Evolutionary conservation across 495 filamentous ascomycete genomes (phyloP).

Genomic region (Penicillium coffeae): DNA sequence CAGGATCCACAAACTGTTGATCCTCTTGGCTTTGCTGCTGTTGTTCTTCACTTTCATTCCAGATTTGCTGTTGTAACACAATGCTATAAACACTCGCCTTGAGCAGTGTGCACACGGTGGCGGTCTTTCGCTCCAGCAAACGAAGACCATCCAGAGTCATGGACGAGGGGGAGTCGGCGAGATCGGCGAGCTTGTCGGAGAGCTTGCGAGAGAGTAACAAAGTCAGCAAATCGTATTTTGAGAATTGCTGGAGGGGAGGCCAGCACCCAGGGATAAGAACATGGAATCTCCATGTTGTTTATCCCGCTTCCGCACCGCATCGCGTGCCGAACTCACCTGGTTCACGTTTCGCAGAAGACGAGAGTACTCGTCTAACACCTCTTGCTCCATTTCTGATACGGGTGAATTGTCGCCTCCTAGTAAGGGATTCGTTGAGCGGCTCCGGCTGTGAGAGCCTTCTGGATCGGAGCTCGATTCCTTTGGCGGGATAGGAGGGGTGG

Average conservation of each 20-base stretch:
- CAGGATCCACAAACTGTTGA: constrained; percentile 22
- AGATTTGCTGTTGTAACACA: constrained; percentile 94
- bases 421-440: constrained; percentile 35
- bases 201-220: constrained; percentile 26
- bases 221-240: too few species aligned
- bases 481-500: constrained; percentile 21
- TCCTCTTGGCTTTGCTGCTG: constrained; percentile 31
- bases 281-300: too few species aligned
- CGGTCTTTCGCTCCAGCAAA: constrained; percentile 88
- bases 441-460: constrained; percentile 12
- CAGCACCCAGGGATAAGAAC: too few species aligned
- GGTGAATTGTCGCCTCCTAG: constrained; percentile 35
- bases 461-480: constrained; percentile 12
- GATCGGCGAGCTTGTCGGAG: constrained; percentile 35
- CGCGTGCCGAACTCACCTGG: constrained; percentile 51
- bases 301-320: too few species aligned
- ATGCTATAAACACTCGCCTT: constrained; percentile 99
- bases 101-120: constrained; percentile 86
- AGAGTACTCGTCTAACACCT: constrained; percentile 90
- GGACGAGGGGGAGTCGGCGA: constrained; percentile 29
- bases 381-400: constrained; percentile 77
- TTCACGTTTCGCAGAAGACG: constrained; percentile 87
- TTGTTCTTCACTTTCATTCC: constrained; percentile 52
- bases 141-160: constrained; percentile 67
- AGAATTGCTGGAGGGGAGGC: neutral